Percentiles rank a stretch among this genome's conserved stretches.
These are phyloP conservation scores for Omphalotus olearius DNA, from an alignment of 1,284 basidiomycete genomes.

Conservation along the genomic window DNA sequence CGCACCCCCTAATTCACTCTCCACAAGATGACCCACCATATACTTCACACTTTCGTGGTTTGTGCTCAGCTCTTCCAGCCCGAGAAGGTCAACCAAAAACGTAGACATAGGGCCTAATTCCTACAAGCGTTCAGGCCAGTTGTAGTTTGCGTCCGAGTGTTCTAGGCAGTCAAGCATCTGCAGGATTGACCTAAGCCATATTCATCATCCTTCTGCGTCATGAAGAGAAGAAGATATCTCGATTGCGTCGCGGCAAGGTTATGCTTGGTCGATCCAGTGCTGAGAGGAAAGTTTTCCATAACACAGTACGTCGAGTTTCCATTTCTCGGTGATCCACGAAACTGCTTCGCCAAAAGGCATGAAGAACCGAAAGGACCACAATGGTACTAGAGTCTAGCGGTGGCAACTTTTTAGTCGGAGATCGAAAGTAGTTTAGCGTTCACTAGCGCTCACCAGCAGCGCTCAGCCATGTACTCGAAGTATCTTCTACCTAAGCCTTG, in stretches of 20 bases:
- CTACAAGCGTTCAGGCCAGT: constrained; percentile 82
- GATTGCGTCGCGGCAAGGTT: constrained; percentile 87
- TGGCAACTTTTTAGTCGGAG: not conserved
- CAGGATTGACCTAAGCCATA: constrained; percentile 93
- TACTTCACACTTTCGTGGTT: constrained; percentile 88
- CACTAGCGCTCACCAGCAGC: no score
- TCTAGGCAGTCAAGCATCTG: constrained; percentile 97
- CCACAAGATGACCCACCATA: constrained; percentile 70
- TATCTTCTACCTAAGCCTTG: no score
- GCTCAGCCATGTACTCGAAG: no score
- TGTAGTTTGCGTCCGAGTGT: constrained; percentile 92
- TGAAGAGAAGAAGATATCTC: constrained; percentile 84
- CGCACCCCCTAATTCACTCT: constrained; percentile 81
- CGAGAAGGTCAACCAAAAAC: constrained; percentile 95
- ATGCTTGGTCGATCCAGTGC: constrained; percentile 84
- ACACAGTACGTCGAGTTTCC: constrained; percentile 95
- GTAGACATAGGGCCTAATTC: constrained; percentile 71
- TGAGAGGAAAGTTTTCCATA: constrained; percentile 86
- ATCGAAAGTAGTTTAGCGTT: not conserved
- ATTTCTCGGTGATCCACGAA: constrained; percentile 87
- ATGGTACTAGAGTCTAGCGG: not conserved
- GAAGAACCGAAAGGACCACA: no score
- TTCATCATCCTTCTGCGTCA: constrained; percentile 80
- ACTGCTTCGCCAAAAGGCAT: constrained; percentile 89
- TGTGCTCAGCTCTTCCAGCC: constrained; percentile 96